Evolutionary conservation across 2,329 filamentous ascomycete species (phyloP), one percentile per base, ranked within the genome.

Genomic region (Alternaria alternata): DNA sequence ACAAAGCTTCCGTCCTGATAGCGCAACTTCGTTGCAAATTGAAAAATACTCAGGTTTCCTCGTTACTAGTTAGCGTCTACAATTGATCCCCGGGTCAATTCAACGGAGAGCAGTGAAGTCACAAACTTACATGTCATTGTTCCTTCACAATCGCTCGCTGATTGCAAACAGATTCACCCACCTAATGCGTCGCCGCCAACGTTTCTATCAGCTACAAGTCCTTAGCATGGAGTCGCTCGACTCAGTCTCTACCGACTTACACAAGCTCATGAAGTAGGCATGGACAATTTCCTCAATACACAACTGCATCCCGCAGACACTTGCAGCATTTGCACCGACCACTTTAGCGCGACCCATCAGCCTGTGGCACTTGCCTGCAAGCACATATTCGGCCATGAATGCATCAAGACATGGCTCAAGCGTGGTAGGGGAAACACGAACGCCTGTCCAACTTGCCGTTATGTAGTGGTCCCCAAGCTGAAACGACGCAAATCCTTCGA

Each of bases 361-460:
- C 75, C 74, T 2, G 73, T 75, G n/a, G 63, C 70, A 2, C 65
- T 77, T 7, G 63, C 65, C 11, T 77, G 75, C 58, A 66, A 67
- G 34, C 75, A 77, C 32, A 73, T 76, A 16, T 75, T 77, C 51
- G 74, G 74, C 9, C 61, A 75, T 38, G 43, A 55, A 8, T 77
- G 75, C 56, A 73, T 77, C 32, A 61, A 58, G 34, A 68, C 51
- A 39, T 77, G 75, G 75, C 48, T 76, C 1, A 64, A 63, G 30
- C 51, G 57, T 20, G 71, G 70, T 2, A 64, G 62, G 28, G 69
- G 69, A 3, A 72, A 72, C 43, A 69, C 62, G 18, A 68, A 62
- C 22, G 67, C 63, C 6, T 77, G 75, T 41, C 75, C 75, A 5
- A 61, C 59, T 26, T 77, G 75, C 51, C 62, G 75, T n/a, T 57